Evolutionary conservation across 805 yeast species (phyloP).

Genomic region (Ogataea populi-albae): DNA sequence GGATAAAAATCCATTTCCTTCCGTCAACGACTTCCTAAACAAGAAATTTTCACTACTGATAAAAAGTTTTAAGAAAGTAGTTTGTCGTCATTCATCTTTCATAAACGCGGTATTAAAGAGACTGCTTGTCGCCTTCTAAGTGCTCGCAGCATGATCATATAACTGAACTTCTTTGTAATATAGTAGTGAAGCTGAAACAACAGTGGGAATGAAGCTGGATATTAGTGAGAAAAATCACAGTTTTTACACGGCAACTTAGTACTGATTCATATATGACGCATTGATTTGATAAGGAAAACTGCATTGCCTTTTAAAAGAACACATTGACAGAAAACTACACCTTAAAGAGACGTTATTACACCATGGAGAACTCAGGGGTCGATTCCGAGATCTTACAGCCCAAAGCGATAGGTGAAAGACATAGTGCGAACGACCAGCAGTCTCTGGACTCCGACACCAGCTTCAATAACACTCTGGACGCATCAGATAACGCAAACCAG

Average conservation of each 20-base stretch:
- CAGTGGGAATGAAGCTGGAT: too few relatives aligned
- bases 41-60: conserved; percentile 19
- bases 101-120: neutral
- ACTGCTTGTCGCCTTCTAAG: neutral
- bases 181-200: too few relatives aligned
- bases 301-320: too few relatives aligned
- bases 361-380: conserved; percentile 1
- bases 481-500: neutral
- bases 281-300: too few relatives aligned
- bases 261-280: too few relatives aligned
- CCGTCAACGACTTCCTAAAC: conserved; percentile 14
- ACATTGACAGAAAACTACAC: too few relatives aligned
- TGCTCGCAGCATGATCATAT: too few relatives aligned
- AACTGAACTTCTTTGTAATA: too few relatives aligned
- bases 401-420: neutral
- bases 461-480: neutral
- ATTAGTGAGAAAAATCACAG: too few relatives aligned
- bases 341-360: too few relatives aligned
- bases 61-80: conserved; percentile 11
- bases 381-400: neutral
- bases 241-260: too few relatives aligned
- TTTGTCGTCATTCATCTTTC: neutral
- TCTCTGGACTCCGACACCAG: conserved; percentile 3
- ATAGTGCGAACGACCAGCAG: conserved; percentile 2
- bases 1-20: conserved; percentile 8